phyloP scores from a whole-genome alignment of 805 yeast genomes.

The Lipomyces yamanashiensis region DNA sequence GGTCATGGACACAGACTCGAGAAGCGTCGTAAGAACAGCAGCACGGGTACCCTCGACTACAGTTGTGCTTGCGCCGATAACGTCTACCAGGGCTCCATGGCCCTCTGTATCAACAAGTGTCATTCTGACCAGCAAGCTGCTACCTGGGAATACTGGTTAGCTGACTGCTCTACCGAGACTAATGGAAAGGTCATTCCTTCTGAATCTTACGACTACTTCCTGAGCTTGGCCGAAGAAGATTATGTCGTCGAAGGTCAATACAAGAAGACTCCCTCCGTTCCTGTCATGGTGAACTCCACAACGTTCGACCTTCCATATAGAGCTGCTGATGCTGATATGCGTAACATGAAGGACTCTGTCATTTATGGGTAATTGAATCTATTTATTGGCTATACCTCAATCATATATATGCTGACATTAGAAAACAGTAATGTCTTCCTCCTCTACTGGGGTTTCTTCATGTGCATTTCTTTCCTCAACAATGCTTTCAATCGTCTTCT shows the following conservation, averaged over 20 bases:
- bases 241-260: neutral
- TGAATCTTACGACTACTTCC: conserved; percentile 3
- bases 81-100: conserved; percentile 13
- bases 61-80: conserved; percentile 18
- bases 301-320: neutral
- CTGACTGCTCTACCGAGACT: neutral
- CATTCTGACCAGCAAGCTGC: neutral
- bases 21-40: neutral
- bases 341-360: conserved; percentile 12
- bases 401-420: too few relatives aligned
- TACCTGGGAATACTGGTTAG: conserved; percentile 12
- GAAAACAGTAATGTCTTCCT: conserved; percentile 17
- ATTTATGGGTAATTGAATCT: conserved; percentile 12
- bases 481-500: conserved; percentile 4
- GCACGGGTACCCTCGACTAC: conserved; percentile 2
- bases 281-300: conserved; percentile 13
- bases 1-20: neutral
- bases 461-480: conserved; percentile 9
- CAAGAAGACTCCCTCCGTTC: neutral
- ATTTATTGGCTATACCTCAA: neutral
- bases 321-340: neutral
- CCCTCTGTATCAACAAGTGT: conserved; percentile 19
- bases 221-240: conserved; percentile 10
- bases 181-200: neutral
- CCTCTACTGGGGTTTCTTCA: conserved; percentile 23